Evolutionary conservation across 2,329 filamentous ascomycete genomes (phyloP).

Genomic region (Nemania sp.): DNA sequence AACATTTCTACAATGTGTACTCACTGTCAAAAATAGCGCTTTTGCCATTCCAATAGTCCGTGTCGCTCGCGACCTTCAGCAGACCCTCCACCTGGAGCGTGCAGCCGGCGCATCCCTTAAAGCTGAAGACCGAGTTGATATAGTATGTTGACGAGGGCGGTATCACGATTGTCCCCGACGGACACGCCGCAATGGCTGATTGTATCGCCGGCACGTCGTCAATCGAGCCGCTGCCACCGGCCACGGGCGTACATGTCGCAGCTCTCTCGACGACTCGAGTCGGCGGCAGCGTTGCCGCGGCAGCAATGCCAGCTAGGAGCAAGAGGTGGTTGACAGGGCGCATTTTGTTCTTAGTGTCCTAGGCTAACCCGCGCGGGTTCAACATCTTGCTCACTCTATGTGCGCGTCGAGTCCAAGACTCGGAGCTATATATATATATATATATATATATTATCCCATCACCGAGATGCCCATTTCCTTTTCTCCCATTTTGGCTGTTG

Average conservation of each 20-base stretch:
- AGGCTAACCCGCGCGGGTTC: not conserved
- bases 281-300: constrained; percentile 7
- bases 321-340: constrained; percentile 5
- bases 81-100: constrained; percentile 30
- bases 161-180: constrained; percentile 36
- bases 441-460: constrained; percentile 4
- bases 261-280: constrained; percentile 30
- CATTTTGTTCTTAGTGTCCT: constrained; percentile 14
- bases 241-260: constrained; percentile 28
- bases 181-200: constrained; percentile 30
- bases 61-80: constrained; percentile 31
- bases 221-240: constrained; percentile 29
- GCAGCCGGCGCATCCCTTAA: constrained; percentile 32
- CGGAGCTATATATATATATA: constrained; percentile 4
- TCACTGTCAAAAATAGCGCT: constrained; percentile 30
- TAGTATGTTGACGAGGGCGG: constrained; percentile 27
- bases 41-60: constrained; percentile 35
- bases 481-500: not conserved
- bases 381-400: not conserved
- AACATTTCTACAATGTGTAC: not conserved
- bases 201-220: constrained; percentile 38
- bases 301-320: constrained; percentile 8
- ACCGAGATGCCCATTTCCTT: not conserved
- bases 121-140: constrained; percentile 35
- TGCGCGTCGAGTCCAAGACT: not conserved